Conservation (phyloP, 352 stramenopile species). For the Phytophthora cryptogea region DNA sequence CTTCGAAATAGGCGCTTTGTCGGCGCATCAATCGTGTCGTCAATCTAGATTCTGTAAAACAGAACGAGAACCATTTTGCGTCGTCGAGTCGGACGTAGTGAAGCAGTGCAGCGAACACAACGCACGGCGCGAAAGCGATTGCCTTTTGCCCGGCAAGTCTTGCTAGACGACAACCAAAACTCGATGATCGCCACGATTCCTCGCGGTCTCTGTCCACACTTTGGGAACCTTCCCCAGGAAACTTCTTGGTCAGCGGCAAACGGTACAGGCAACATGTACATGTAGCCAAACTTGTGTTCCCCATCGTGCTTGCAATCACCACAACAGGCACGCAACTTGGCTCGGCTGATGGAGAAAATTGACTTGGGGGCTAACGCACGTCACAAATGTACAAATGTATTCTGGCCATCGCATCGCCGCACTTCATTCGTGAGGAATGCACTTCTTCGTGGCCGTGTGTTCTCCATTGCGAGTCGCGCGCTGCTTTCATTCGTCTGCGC, state of each 20-base stretch:
- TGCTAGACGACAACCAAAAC: neutral
- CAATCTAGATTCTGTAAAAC: no score
- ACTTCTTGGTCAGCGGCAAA: conserved; percentile 25
- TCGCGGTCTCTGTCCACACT: neutral
- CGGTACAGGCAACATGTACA: conserved; percentile 4
- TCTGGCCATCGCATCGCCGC: conserved; percentile 19
- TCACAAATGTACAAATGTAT: conserved; percentile 33
- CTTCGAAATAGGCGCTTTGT: no score
- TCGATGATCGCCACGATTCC: neutral
- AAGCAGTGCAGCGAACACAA: neutral
- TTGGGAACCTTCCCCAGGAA: conserved; percentile 17
- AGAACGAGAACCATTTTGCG: no score
- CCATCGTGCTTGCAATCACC: conserved; percentile 20
- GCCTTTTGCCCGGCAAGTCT: neutral
- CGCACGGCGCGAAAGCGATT: neutral
- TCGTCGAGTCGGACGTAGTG: no score
- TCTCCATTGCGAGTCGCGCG: conserved; percentile 10
- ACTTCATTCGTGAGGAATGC: conserved; percentile 31
- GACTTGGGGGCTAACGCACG: conserved; percentile 5
- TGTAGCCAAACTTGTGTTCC: conserved; percentile 15
- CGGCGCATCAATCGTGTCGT: no score
- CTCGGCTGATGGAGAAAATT: neutral
- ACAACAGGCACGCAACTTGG: neutral
- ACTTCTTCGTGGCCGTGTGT: conserved; percentile 9
- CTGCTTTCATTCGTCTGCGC: conserved; percentile 13